Conservation (phyloP, 331 rosid genomes). For the Telfairia occidentalis region DNA sequence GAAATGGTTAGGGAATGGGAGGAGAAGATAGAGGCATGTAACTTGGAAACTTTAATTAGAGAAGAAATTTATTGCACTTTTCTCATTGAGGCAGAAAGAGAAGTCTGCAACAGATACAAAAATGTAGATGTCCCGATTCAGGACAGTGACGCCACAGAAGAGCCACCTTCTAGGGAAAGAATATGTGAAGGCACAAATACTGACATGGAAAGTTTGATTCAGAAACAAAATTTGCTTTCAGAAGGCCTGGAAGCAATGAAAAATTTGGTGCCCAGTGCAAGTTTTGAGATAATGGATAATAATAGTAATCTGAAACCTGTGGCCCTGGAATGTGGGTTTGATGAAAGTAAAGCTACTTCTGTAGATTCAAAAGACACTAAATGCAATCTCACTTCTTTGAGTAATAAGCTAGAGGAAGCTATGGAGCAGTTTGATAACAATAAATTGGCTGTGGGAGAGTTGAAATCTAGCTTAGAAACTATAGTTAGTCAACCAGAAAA, state of each 20-base stretch:
- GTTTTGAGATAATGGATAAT: slow-evolving; percentile 17
- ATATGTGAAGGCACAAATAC: not conserved
- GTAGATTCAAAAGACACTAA: not conserved
- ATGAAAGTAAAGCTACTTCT: not conserved
- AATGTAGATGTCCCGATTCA: slow-evolving; percentile 25
- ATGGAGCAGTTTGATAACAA: not conserved
- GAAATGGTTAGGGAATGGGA: slow-evolving; percentile 39
- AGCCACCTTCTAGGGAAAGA: not conserved
- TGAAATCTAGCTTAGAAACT: not conserved
- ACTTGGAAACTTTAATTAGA: slow-evolving; percentile 23
- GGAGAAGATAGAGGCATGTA: slow-evolving; percentile 18
- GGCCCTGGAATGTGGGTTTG: not conserved
- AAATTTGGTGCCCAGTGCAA: slow-evolving; percentile 28
- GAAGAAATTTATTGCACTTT: slow-evolving; percentile 10
- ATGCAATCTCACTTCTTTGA: not conserved
- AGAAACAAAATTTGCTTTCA: not conserved
- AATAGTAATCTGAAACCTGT: not conserved
- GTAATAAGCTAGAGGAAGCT: not conserved
- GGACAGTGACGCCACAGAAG: not conserved
- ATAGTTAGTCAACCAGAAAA: not conserved
- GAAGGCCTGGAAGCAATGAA: slow-evolving; percentile 22
- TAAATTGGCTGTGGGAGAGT: not conserved
- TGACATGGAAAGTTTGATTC: not conserved
- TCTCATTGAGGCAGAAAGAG: slow-evolving; percentile 29
- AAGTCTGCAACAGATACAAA: slow-evolving; percentile 2